Evolutionary conservation across 108 stramenopile genomes (phyloP).

Genomic region (Nitzschia sp.): DNA sequence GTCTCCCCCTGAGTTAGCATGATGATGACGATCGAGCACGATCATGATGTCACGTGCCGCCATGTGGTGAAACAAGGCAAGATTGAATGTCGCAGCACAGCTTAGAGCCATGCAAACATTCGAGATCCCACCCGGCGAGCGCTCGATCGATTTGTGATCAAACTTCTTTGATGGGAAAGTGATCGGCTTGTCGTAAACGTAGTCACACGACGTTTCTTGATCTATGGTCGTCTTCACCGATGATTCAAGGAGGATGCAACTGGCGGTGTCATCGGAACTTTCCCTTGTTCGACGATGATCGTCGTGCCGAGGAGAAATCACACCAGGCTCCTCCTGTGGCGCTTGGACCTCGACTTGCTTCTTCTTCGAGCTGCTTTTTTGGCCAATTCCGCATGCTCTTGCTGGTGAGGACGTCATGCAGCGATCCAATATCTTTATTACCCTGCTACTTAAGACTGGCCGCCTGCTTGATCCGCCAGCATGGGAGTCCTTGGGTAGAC

Average conservation of each 20-base stretch:
- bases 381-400: background rate
- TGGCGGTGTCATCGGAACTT: background rate
- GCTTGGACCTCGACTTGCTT: too few relatives aligned
- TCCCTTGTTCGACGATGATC: background rate
- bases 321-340: too few relatives aligned
- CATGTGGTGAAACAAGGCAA: background rate
- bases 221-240: too few relatives aligned
- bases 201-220: too few relatives aligned
- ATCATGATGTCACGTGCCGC: background rate
- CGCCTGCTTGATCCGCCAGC: background rate
- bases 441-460: background rate
- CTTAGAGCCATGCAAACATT: conserved; percentile 1
- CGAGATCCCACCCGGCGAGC: background rate
- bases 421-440: background rate
- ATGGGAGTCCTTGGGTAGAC: background rate
- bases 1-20: background rate
- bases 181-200: conserved; percentile 2
- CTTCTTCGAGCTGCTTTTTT: background rate
- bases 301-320: background rate
- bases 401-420: background rate
- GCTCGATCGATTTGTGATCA: background rate
- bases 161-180: background rate
- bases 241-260: background rate
- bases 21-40: too few relatives aligned
- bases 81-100: conserved; percentile 4